A percentile compares a stretch with the other conserved stretches of the same genome.
Conservation (phyloP, 805 yeast genomes). For the Saccharomyces mikatae region DNA sequence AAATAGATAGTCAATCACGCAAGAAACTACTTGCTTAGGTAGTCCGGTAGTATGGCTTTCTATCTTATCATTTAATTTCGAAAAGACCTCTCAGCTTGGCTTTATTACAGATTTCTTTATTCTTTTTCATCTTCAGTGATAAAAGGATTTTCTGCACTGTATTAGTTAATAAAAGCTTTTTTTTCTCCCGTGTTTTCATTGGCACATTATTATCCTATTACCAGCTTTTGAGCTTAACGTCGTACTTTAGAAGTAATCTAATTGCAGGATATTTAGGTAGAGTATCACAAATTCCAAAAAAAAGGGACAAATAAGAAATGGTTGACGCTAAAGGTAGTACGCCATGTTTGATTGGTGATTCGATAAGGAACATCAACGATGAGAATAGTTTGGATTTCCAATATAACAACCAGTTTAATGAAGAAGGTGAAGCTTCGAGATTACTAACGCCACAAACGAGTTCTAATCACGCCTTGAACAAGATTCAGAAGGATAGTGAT, state of each 20-base stretch:
- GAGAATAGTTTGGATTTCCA: constrained; percentile 15
- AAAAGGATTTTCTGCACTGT: neutral
- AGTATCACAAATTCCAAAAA: neutral
- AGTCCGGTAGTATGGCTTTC: neutral
- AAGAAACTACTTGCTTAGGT: neutral
- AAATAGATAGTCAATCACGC: neutral
- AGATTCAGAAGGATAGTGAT: constrained; percentile 10
- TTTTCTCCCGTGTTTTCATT: neutral
- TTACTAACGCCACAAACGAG: constrained; percentile 5
- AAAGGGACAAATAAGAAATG: neutral
- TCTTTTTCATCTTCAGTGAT: neutral
- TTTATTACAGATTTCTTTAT: neutral
- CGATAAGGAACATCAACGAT: constrained; percentile 25
- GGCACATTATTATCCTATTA: neutral
- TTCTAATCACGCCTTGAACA: constrained; percentile 9
- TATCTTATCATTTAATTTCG: neutral
- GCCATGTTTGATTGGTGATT: constrained; percentile 25
- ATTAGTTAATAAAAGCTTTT: neutral
- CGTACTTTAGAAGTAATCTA: neutral
- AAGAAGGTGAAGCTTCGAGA: neutral
- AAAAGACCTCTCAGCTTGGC: neutral
- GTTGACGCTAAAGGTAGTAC: constrained; percentile 5
- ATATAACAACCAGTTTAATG: constrained; percentile 3
- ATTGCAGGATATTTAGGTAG: neutral
- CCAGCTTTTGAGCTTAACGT: neutral